phyloP scores from a whole-genome alignment of 2,329 filamentous ascomycete genomes.

The Huntiella omanensis region DNA sequence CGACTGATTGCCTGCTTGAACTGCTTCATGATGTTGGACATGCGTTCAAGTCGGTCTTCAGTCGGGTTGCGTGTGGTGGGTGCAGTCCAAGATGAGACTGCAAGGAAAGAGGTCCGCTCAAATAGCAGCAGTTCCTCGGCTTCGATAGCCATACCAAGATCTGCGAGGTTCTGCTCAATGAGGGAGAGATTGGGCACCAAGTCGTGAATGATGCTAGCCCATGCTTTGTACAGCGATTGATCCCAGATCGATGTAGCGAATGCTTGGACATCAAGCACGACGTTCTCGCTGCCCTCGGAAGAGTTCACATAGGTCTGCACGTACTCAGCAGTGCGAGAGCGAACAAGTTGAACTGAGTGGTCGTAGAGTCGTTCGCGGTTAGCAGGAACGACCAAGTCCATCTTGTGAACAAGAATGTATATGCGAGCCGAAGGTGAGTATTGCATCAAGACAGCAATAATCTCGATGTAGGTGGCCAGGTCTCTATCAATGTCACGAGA shows the following conservation, averaged over 20 bases:
- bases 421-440: conserved; percentile 66
- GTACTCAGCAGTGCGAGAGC: conserved; percentile 47
- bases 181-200: conserved; percentile 82
- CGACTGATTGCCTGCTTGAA: conserved; percentile 75
- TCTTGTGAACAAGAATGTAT: conserved; percentile 95
- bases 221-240: conserved; percentile 92
- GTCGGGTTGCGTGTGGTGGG: conserved; percentile 62
- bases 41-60: conserved; percentile 77
- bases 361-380: conserved; percentile 69
- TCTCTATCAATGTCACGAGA: conserved; percentile 87
- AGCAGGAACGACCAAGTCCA: conserved; percentile 77
- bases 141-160: conserved; percentile 69
- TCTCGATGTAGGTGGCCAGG: conserved; percentile 76
- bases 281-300: conserved; percentile 16
- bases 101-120: conserved; percentile 87
- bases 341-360: conserved; percentile 60
- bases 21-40: conserved; percentile 95
- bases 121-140: conserved; percentile 90
- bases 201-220: conserved; percentile 95
- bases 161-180: conserved; percentile 71
- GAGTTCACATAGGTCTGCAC: conserved; percentile 10
- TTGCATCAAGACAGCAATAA: conserved; percentile 74
- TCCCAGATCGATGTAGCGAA: conserved; percentile 98
- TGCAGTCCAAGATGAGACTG: conserved; percentile 80
- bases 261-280: conserved; percentile 45